Percentiles rank a stretch among this genome's conserved stretches.
These are phyloP conservation scores for Tylopilus sp. DNA, from an alignment of 1,284 basidiomycete genomes.

Conservation along the genomic window DNA sequence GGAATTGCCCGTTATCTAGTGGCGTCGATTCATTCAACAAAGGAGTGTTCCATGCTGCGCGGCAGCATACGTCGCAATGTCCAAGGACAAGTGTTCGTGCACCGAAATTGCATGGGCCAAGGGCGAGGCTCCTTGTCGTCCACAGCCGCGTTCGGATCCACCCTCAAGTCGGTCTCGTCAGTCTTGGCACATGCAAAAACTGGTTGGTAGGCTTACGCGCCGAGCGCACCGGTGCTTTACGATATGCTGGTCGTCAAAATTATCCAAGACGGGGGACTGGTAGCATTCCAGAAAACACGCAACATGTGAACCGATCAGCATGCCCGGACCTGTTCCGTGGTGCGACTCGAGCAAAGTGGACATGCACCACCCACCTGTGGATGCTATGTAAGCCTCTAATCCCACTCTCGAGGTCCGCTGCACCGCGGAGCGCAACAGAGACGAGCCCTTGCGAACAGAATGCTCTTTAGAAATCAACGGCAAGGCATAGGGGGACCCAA, in stretches of 20 bases:
- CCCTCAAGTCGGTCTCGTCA: constrained; percentile 10
- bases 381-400: constrained; percentile 23
- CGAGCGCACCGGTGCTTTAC: constrained; percentile 21
- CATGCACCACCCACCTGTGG: constrained; percentile 32
- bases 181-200: constrained; percentile 22
- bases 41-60: constrained; percentile 28
- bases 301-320: constrained; percentile 31
- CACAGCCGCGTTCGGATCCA: constrained; percentile 17
- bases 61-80: constrained; percentile 12
- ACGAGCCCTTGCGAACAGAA: constrained; percentile 16
- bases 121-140: constrained; percentile 19
- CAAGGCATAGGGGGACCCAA: constrained; percentile 24
- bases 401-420: constrained; percentile 13
- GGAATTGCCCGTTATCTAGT: constrained; percentile 29
- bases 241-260: constrained; percentile 16
- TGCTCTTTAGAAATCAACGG: constrained; percentile 29
- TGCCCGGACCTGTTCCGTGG: constrained; percentile 13
- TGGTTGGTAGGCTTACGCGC: constrained; percentile 21
- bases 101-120: constrained; percentile 30
- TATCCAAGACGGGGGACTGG: constrained; percentile 9
- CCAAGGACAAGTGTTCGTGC: constrained; percentile 12
- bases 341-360: constrained; percentile 13
- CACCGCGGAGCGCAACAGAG: constrained; percentile 29
- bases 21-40: constrained; percentile 28
- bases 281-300: constrained; percentile 28